phyloP scores from a whole-genome alignment of 1,284 basidiomycete species.

The Thecaphora thlaspeos region DNA sequence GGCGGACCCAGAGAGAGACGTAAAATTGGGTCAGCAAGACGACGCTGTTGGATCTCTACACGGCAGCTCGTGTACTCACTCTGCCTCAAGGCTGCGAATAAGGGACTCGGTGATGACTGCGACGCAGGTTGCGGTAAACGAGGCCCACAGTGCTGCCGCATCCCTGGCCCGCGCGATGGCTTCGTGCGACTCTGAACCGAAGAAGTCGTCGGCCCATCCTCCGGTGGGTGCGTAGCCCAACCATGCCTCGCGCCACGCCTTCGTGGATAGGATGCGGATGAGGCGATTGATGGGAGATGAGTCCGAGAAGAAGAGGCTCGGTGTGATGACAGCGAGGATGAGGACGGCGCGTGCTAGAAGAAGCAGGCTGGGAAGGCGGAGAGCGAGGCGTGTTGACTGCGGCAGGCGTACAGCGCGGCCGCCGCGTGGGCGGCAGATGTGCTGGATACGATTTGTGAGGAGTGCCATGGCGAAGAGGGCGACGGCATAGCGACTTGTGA shows the following conservation, averaged over 20 bases:
- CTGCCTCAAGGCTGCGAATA: conserved; percentile 38
- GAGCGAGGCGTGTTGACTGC: conserved; percentile 18
- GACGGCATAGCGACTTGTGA: conserved; percentile 44
- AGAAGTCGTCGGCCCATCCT: conserved; percentile 22
- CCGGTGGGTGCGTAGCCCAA: conserved; percentile 18
- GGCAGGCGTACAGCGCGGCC: conserved; percentile 28
- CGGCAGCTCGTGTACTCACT: not conserved
- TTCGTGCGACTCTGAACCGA: conserved; percentile 21
- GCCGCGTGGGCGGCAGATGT: conserved; percentile 48
- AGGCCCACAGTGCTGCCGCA: conserved; percentile 29
- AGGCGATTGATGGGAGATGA: conserved; percentile 9
- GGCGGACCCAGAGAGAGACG: not conserved
- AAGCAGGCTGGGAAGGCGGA: conserved; percentile 41
- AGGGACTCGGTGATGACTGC: conserved; percentile 28
- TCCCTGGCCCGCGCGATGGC: conserved; percentile 25
- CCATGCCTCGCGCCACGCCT: conserved; percentile 30
- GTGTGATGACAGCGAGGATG: conserved; percentile 26
- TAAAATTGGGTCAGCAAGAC: too few relatives aligned
- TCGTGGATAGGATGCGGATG: conserved; percentile 3
- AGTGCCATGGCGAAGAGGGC: conserved; percentile 41
- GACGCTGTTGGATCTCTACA: too few relatives aligned
- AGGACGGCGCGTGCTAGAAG: conserved; percentile 29
- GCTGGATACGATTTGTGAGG: conserved; percentile 48
- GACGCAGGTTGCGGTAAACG: conserved; percentile 33
- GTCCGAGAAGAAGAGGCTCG: conserved; percentile 21